Percentiles rank a stretch among this genome's conserved stretches.
Evolutionary conservation across 257 asterid species (phyloP).

Genomic region (Oldenlandia corymbosa): DNA sequence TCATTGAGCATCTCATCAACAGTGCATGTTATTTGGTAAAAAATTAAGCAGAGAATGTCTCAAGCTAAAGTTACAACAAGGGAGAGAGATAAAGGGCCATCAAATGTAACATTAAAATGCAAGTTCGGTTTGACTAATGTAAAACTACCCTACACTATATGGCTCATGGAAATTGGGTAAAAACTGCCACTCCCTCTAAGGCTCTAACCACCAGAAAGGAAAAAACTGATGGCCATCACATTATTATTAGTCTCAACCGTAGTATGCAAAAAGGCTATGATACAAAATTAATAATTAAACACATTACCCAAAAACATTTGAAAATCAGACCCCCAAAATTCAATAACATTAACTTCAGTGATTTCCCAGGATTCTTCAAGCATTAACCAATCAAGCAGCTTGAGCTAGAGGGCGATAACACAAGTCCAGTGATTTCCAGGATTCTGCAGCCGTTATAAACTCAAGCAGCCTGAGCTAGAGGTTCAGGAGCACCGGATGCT

Average conservation of each 20-base stretch:
- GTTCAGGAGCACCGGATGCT: slow-evolving; percentile 41
- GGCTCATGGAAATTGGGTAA: too few relatives aligned
- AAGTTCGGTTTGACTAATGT: too few relatives aligned
- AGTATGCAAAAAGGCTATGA: not conserved
- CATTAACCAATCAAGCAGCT: slow-evolving; percentile 37
- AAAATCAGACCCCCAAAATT: not conserved
- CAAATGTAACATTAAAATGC: too few relatives aligned
- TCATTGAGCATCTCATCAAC: too few relatives aligned
- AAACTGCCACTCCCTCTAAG: not conserved
- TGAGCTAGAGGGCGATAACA: slow-evolving; percentile 31
- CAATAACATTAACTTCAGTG: not conserved
- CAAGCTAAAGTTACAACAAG: too few relatives aligned
- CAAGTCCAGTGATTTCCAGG: not conserved
- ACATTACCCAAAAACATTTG: slow-evolving; percentile 4
- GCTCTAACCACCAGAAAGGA: not conserved
- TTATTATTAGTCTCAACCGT: not conserved
- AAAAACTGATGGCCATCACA: not conserved
- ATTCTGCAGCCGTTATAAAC: too few relatives aligned
- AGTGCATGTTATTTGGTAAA: too few relatives aligned
- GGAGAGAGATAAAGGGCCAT: too few relatives aligned
- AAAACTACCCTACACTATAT: too few relatives aligned
- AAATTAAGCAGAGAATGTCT: too few relatives aligned
- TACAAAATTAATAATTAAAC: slow-evolving; percentile 4
- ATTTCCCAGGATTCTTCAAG: not conserved
- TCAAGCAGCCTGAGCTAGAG: slow-evolving; percentile 55